Base-by-base conservation (phyloP, 495 filamentous ascomycete species). In the Delitschia confertaspora region DNA sequence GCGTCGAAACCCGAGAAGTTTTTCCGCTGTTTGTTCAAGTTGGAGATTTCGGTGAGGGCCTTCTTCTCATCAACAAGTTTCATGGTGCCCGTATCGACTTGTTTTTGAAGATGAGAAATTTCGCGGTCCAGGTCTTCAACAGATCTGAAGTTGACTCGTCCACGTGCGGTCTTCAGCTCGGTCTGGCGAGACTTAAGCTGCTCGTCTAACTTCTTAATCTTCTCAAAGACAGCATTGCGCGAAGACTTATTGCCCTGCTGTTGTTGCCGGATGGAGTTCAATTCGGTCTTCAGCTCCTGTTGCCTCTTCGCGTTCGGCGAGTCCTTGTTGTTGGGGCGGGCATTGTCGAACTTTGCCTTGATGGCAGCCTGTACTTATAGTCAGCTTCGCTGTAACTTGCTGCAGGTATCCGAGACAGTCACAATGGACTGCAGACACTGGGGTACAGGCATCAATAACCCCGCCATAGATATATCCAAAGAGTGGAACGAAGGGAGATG, bases 51-150 rank as follows among this genome's bases (percentile, higher is more conserved):
- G 14, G 73, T 63, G 1, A 96, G 70, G 4, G 87, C 83, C 73
- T 93, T 95, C 73, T 85, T 89, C 76, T 96, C 93, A 47, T 96
- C 91, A 3, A 95, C 93, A 42, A 99, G 63, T 57, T 85, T 91
- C 80, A 96, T 83, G 50, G 72, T 82, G 33, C 88, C 86, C 35
- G 76, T 73, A 61, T 91, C 83, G 44, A 95, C 87, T 43, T 85
- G 73, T 64, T 78, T 79, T 42, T 95, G 85, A 33, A 95, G 77
- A 11, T 69, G 70, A 22, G 76, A 69, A 51, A 99, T 88, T 61
- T 86, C 76, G 16, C 69, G 70, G 61, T 96, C 87, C 36, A 96
- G 66, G 29, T 96, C 91, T 25, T 89, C 88, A 38, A 82, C 75
- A 47, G 67, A 83, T 75, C 87, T 93, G 75, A 81, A 96, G 17